These are phyloP conservation scores for Hsuehochloa calcarea DNA, from an alignment of 176 grass and related monocot genomes.

Conservation along the genomic window DNA sequence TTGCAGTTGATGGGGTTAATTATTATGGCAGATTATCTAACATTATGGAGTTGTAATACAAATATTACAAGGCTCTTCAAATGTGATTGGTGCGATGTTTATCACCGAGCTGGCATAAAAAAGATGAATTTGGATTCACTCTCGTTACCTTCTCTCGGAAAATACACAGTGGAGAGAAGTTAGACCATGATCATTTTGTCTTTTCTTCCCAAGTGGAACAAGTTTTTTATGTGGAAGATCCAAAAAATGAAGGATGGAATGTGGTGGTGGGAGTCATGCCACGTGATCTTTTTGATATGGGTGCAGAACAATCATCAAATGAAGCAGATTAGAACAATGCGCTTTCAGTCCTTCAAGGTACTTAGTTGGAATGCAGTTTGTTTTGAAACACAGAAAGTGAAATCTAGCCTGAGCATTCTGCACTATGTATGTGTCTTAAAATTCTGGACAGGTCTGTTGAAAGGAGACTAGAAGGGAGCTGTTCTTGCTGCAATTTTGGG, in stretches of 20 bases:
- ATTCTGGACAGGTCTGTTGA: too few relatives aligned
- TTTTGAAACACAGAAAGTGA: too few relatives aligned
- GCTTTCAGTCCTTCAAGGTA: too few relatives aligned
- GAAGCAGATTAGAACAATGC: neutral
- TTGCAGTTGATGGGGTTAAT: neutral
- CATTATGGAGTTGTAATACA: neutral
- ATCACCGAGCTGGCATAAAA: neutral
- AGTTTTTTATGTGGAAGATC: conserved; percentile 8
- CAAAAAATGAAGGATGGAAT: neutral
- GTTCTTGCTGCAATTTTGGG: too few relatives aligned
- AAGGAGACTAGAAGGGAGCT: too few relatives aligned
- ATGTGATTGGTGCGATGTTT: neutral
- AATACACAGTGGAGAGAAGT: neutral
- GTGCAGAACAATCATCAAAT: neutral
- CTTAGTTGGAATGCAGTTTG: too few relatives aligned
- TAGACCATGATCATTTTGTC: conserved; percentile 1
- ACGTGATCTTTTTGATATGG: conserved; percentile 6
- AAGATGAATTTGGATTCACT: neutral
- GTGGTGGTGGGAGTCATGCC: neutral
- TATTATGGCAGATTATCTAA: neutral
- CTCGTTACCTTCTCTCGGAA: neutral
- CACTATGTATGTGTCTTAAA: too few relatives aligned
- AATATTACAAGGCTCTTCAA: neutral
- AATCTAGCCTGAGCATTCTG: too few relatives aligned
- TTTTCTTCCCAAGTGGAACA: conserved; percentile 23